Percentiles rank a stretch among this genome's conserved stretches.
These are phyloP conservation scores for Penicillium crustosum DNA, from an alignment of 2,329 filamentous ascomycete species.

Conservation along the genomic window DNA sequence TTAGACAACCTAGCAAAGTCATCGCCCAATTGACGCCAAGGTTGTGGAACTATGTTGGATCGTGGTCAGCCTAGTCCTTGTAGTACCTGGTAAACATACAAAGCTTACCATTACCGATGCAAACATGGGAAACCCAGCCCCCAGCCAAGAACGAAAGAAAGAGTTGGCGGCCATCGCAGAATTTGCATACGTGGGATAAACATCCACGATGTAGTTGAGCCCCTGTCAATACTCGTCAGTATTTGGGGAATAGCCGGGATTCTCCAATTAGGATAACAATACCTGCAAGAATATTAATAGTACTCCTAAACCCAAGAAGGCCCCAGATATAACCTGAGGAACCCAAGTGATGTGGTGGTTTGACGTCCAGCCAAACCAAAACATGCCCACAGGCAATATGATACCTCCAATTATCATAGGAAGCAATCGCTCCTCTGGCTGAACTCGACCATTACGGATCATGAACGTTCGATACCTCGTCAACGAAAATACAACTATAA, in stretches of 20 bases:
- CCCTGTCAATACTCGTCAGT: constrained; percentile 9
- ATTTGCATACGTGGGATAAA: constrained; percentile 34
- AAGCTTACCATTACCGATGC: constrained; percentile 18
- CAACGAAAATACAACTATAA: constrained; percentile 35
- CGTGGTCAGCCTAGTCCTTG: background rate
- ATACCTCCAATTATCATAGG: constrained; percentile 47
- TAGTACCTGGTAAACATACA: background rate
- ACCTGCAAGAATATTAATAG: constrained; percentile 8
- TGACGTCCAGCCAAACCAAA: constrained; percentile 51
- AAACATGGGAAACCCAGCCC: constrained; percentile 34
- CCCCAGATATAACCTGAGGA: constrained; percentile 36
- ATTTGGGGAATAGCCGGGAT: too few species aligned
- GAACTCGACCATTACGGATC: constrained; percentile 17
- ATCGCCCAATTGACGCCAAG: constrained; percentile 33
- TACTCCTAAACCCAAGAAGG: constrained; percentile 28
- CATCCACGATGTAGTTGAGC: constrained; percentile 38
- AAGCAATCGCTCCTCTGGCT: constrained; percentile 46
- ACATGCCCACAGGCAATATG: constrained; percentile 45
- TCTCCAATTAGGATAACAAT: background rate
- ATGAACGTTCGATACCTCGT: constrained; percentile 31
- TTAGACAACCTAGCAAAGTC: constrained; percentile 31
- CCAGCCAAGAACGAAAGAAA: constrained; percentile 30
- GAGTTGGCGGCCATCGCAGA: constrained; percentile 37
- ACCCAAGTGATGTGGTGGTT: constrained; percentile 44
- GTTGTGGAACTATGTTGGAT: constrained; percentile 24